Percentiles rank a stretch among this genome's conserved stretches.
These are phyloP conservation scores for Vicia villosa DNA, from an alignment of 306 rosid genomes.

Conservation along the genomic window DNA sequence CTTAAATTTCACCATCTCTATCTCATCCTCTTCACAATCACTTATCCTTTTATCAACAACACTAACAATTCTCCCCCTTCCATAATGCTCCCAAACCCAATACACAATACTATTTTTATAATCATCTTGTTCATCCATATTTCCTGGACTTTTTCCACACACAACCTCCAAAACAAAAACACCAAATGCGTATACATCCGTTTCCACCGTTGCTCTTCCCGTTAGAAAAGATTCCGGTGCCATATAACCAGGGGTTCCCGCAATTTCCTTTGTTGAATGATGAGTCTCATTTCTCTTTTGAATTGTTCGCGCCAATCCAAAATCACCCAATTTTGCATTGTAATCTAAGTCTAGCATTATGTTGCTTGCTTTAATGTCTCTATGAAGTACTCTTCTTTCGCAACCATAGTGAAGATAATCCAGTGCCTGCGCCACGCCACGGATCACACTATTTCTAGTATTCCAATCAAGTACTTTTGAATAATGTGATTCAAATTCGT, in stretches of 20 bases:
- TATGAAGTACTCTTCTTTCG: conserved; percentile 67
- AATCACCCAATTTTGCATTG: conserved; percentile 70
- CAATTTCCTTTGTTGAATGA: conserved; percentile 71
- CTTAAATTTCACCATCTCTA: too few species aligned
- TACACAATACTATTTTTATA: conserved; percentile 60
- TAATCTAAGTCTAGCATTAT: conserved; percentile 70
- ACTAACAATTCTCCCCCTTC: too few species aligned
- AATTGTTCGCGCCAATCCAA: conserved; percentile 71
- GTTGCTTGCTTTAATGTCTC: too few species aligned
- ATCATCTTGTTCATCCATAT: conserved; percentile 35
- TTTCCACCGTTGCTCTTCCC: conserved; percentile 68
- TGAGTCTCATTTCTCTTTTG: conserved; percentile 60
- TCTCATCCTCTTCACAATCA: too few species aligned
- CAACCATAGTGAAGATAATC: conserved; percentile 79
- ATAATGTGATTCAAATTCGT: neutral
- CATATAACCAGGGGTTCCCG: conserved; percentile 88
- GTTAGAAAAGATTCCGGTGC: conserved; percentile 74
- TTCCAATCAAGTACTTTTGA: conserved; percentile 50
- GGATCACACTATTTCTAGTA: conserved; percentile 49
- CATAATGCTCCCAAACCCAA: too few species aligned
- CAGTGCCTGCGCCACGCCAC: conserved; percentile 71
- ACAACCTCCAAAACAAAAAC: conserved; percentile 64
- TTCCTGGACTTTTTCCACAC: conserved; percentile 66
- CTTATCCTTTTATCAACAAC: too few species aligned
- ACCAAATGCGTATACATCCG: conserved; percentile 78